A percentile compares a stretch with the other conserved stretches of the same genome.
These are phyloP conservation scores for Lepiota brunneoincarnata DNA, from an alignment of 768 basidiomycete genomes.

Conservation along the genomic window DNA sequence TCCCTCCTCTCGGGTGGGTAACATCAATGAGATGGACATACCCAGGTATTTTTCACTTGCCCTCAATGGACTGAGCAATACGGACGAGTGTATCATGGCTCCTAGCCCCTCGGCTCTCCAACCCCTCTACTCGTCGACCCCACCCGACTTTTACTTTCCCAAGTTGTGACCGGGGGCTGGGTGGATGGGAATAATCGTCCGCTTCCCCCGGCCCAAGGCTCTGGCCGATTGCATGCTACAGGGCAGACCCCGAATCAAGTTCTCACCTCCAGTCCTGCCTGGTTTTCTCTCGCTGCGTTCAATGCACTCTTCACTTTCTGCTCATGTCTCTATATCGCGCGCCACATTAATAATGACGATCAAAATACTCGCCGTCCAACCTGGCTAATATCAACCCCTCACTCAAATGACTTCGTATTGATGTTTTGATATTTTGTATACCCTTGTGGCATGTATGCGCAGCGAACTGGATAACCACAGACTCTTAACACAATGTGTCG, in stretches of 20 bases:
- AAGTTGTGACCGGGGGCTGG: too few species aligned
- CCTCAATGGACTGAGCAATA: background rate
- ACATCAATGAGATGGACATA: background rate
- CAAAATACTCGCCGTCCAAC: too few species aligned
- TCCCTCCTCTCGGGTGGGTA: background rate
- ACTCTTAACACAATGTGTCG: too few species aligned
- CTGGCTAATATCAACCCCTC: too few species aligned
- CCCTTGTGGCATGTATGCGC: too few species aligned
- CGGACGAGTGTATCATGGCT: background rate
- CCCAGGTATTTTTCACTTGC: background rate
- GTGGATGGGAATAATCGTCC: background rate
- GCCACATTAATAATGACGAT: background rate
- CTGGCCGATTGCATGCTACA: background rate
- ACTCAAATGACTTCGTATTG: too few species aligned
- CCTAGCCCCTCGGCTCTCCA: background rate
- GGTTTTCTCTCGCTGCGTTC: background rate
- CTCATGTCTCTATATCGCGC: background rate
- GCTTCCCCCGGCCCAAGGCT: background rate
- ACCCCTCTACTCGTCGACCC: background rate
- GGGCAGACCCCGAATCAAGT: background rate
- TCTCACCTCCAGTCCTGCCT: background rate
- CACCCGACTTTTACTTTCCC: background rate
- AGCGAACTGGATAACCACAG: too few species aligned
- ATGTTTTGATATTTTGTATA: too few species aligned
- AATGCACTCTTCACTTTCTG: background rate